A percentile compares a stretch with the other conserved stretches of the same genome.
Conservation (phyloP, 2,329 filamentous ascomycete genomes). For the Graphilbum ipis-grandicollis region DNA sequence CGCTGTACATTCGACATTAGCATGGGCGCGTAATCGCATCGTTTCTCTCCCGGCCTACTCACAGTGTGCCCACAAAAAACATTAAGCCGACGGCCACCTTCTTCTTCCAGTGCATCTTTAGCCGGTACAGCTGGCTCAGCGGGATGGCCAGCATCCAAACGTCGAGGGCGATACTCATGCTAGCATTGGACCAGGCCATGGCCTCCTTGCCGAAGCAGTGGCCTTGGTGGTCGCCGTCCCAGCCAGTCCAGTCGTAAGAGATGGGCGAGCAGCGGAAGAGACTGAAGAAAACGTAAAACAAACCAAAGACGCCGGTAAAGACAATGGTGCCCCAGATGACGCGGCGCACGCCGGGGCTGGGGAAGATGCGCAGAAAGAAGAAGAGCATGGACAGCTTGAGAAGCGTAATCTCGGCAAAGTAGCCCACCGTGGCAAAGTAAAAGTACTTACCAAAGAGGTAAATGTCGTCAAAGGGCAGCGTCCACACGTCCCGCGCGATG, state of each 20-base stretch:
- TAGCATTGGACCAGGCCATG: slow-evolving; percentile 31
- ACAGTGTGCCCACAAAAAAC: slow-evolving; percentile 26
- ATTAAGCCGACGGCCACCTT: slow-evolving; percentile 27
- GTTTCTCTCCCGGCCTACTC: background rate
- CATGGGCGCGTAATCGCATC: background rate
- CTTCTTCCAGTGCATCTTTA: slow-evolving; percentile 27
- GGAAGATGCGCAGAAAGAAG: slow-evolving; percentile 38
- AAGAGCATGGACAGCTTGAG: slow-evolving; percentile 33
- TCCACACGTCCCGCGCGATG: slow-evolving; percentile 33
- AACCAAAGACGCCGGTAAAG: slow-evolving; percentile 20
- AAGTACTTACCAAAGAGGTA: slow-evolving; percentile 24
- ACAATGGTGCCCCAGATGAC: slow-evolving; percentile 23
- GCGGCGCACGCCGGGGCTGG: slow-evolving; percentile 17
- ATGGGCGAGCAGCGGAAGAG: slow-evolving; percentile 34
- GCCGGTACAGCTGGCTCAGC: slow-evolving; percentile 19
- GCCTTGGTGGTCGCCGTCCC: slow-evolving; percentile 28
- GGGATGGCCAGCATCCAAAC: slow-evolving; percentile 33
- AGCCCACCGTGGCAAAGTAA: slow-evolving; percentile 22
- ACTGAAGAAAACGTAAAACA: slow-evolving; percentile 22
- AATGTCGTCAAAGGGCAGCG: slow-evolving; percentile 21
- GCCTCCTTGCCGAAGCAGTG: slow-evolving; percentile 29
- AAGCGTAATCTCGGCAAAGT: slow-evolving; percentile 26
- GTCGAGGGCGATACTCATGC: slow-evolving; percentile 32
- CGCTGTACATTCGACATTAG: no score
- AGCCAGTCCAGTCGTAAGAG: slow-evolving; percentile 31